Conservation (phyloP, 2,329 filamentous ascomycete genomes). For the Furcasterigmium furcatum region DNA sequence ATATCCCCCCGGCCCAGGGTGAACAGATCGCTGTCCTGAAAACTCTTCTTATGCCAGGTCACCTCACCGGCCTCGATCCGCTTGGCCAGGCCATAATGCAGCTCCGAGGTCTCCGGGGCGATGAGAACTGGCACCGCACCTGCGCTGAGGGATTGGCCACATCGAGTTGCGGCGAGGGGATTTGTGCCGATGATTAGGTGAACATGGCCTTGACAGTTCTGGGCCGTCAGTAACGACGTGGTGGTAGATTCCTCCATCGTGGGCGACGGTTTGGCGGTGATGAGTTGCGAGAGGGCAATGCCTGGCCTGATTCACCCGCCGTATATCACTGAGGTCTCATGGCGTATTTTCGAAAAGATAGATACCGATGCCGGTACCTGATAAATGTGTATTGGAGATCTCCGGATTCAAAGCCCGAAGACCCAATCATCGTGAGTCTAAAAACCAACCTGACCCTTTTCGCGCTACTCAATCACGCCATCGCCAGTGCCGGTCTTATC, state of each 20-base stretch:
- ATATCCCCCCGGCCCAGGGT: constrained; percentile 79
- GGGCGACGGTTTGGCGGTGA: too few species aligned
- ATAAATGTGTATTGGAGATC: too few species aligned
- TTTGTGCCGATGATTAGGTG: constrained; percentile 87
- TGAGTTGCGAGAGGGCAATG: too few species aligned
- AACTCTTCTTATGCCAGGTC: constrained; percentile 62
- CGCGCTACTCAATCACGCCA: constrained; percentile 3
- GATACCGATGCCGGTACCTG: too few species aligned
- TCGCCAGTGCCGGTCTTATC: constrained; percentile 1
- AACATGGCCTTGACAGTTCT: constrained; percentile 66
- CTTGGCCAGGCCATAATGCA: constrained; percentile 57
- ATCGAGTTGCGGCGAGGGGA: constrained; percentile 81
- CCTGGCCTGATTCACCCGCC: too few species aligned
- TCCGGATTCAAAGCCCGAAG: neutral
- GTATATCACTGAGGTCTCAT: too few species aligned
- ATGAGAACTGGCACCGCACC: constrained; percentile 81
- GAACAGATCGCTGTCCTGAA: constrained; percentile 69
- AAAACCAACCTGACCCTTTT: neutral
- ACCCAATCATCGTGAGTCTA: neutral
- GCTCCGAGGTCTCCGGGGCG: constrained; percentile 60
- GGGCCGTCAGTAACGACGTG: constrained; percentile 66
- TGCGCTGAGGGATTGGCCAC: constrained; percentile 73
- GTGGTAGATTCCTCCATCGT: too few species aligned
- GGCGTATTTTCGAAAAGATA: too few species aligned
- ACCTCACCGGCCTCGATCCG: constrained; percentile 65